Evolutionary conservation across 2,329 filamentous ascomycete species (phyloP).

Genomic region (Ophiostoma sp.): DNA sequence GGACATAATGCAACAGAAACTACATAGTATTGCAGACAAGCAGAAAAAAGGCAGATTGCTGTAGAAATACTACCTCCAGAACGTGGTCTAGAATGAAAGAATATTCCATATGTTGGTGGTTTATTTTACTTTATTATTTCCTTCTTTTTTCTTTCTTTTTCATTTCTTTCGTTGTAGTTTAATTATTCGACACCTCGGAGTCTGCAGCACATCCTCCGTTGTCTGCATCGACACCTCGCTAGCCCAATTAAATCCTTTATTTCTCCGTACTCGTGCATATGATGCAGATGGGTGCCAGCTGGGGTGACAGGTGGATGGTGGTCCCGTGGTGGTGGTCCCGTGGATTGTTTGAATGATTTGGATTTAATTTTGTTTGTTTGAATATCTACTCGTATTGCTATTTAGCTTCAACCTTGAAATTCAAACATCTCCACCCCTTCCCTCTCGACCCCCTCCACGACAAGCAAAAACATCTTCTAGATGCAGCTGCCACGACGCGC

Average conservation of each 20-base stretch:
- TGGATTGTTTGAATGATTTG: too few relatives aligned
- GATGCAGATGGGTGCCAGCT: background rate
- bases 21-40: constrained; percentile 1
- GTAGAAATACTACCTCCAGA: constrained; percentile 9
- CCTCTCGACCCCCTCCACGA: too few relatives aligned
- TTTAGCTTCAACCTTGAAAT: too few relatives aligned
- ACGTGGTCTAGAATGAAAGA: constrained; percentile 10
- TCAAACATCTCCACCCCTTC: background rate
- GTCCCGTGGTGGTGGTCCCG: background rate
- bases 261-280: background rate
- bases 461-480: background rate
- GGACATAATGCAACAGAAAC: background rate
- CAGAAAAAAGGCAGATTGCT: background rate
- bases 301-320: background rate
- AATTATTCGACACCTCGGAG: background rate
- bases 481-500: background rate
- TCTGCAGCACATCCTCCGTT: background rate
- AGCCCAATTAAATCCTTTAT: too few relatives aligned
- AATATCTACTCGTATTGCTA: too few relatives aligned
- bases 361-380: too few relatives aligned
- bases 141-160: too few relatives aligned
- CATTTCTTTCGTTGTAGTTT: background rate
- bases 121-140: background rate
- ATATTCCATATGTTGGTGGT: background rate
- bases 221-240: background rate